Conservation (phyloP, 129 eudicot species). For the Centrapalus pauciflorus region DNA sequence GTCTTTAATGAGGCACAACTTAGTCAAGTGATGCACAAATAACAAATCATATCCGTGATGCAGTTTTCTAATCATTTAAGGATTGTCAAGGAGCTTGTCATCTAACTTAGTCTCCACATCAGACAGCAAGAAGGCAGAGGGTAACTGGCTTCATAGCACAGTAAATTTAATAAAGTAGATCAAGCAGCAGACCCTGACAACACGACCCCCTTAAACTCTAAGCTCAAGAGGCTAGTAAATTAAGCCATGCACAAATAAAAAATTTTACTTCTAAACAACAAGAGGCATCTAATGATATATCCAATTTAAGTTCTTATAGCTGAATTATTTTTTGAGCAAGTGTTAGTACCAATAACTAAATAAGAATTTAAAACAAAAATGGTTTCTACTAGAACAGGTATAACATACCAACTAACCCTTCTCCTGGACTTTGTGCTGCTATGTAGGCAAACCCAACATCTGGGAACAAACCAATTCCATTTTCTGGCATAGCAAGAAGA, state of each 20-base stretch:
- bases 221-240: not conserved
- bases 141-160: no score
- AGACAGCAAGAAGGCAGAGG: no score
- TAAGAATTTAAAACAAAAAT: not conserved
- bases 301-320: not conserved
- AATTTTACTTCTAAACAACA: no score
- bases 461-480: conserved; percentile 92
- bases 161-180: no score
- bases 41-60: no score
- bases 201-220: no score
- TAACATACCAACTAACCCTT: conserved; percentile 76
- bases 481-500: conserved; percentile 95
- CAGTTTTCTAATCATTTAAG: no score
- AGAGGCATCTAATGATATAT: not conserved
- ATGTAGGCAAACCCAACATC: conserved; percentile 91
- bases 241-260: not conserved
- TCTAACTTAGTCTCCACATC: no score
- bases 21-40: no score
- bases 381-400: not conserved
- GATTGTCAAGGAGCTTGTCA: no score
- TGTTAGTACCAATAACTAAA: not conserved
- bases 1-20: no score
- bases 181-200: no score
- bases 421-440: conserved; percentile 89
- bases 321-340: not conserved